Evolutionary conservation across 1,139 yeast genomes (phyloP).

Genomic region (Meyerozyma smithsonii): DNA sequence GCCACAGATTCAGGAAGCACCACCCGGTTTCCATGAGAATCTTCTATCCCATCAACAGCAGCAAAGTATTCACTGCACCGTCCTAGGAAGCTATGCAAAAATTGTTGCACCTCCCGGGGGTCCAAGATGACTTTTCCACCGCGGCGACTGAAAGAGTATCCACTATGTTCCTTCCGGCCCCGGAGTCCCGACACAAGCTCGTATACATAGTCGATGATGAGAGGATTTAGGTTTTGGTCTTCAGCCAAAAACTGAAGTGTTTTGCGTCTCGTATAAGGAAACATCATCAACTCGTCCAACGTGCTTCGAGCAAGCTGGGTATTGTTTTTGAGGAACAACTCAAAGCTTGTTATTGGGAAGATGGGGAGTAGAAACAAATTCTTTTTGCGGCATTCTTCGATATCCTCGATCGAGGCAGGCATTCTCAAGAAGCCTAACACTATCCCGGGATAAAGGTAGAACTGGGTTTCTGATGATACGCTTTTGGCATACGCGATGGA

Average conservation of each 20-base stretch:
- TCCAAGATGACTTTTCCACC: slow-evolving; percentile 47
- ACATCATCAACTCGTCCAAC: slow-evolving; percentile 67
- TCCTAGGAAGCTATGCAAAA: slow-evolving; percentile 64
- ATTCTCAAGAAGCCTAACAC: slow-evolving; percentile 44
- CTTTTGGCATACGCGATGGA: slow-evolving; percentile 52
- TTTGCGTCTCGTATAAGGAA: slow-evolving; percentile 53
- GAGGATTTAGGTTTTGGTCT: slow-evolving; percentile 47
- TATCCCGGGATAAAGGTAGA: slow-evolving; percentile 41
- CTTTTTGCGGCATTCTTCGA: slow-evolving; percentile 21
- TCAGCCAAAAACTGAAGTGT: slow-evolving; percentile 68
- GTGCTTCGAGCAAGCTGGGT: slow-evolving; percentile 47
- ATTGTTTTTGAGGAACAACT: slow-evolving; percentile 31
- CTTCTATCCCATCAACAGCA: slow-evolving; percentile 32
- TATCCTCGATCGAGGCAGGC: slow-evolving; percentile 24
- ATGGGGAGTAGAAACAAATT: slow-evolving; percentile 32
- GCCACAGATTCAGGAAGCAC: slow-evolving; percentile 39
- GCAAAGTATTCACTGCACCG: slow-evolving; percentile 50
- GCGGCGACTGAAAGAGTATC: slow-evolving; percentile 47
- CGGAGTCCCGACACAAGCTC: slow-evolving; percentile 53
- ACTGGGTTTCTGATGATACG: slow-evolving; percentile 17
- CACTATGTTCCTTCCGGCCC: slow-evolving; percentile 31
- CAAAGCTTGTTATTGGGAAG: slow-evolving; percentile 39
- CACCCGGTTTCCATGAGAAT: slow-evolving; percentile 31
- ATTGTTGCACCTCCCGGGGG: slow-evolving; percentile 57
- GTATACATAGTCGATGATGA: slow-evolving; percentile 52